phyloP scores from a whole-genome alignment of 192 early-diverging fungal genomes.

The Paraglomus brasilianum region DNA sequence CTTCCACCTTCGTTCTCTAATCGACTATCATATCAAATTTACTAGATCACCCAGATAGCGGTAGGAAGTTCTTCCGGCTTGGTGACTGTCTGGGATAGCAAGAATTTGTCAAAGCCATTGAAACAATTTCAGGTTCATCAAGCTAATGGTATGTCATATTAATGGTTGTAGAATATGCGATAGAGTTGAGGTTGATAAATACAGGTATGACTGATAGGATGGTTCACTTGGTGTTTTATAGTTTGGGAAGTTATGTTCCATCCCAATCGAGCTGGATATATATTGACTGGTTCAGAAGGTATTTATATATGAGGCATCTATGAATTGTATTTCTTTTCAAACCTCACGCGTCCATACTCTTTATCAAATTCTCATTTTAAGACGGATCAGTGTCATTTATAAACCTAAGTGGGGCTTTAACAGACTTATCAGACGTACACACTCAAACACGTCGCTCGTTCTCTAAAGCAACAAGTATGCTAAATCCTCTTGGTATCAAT shows the following conservation, averaged over 20 bases:
- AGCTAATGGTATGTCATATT: neutral
- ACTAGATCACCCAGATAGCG: neutral
- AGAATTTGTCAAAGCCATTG: conserved; percentile 20
- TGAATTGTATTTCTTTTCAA: no score
- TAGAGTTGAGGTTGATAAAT: no score
- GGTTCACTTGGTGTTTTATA: neutral
- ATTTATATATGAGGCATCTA: neutral
- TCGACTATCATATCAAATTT: no score
- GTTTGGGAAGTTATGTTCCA: conserved; percentile 24
- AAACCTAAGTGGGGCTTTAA: no score
- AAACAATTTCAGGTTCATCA: conserved; percentile 11
- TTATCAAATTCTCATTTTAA: no score
- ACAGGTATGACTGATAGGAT: no score
- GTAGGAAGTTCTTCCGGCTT: conserved; percentile 21
- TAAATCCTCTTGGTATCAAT: conserved; percentile 8
- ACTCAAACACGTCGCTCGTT: neutral
- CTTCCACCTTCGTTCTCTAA: no score
- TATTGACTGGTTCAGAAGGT: conserved; percentile 28
- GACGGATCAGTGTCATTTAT: no score
- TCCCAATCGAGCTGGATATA: conserved; percentile 3
- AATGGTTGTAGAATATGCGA: neutral
- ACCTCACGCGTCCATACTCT: no score
- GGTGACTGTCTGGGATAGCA: conserved; percentile 32
- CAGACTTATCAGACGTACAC: no score
- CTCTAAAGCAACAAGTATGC: neutral